phyloP scores from a whole-genome alignment of 1,284 basidiomycete species.

The Cystobasidium slooffiae region DNA sequence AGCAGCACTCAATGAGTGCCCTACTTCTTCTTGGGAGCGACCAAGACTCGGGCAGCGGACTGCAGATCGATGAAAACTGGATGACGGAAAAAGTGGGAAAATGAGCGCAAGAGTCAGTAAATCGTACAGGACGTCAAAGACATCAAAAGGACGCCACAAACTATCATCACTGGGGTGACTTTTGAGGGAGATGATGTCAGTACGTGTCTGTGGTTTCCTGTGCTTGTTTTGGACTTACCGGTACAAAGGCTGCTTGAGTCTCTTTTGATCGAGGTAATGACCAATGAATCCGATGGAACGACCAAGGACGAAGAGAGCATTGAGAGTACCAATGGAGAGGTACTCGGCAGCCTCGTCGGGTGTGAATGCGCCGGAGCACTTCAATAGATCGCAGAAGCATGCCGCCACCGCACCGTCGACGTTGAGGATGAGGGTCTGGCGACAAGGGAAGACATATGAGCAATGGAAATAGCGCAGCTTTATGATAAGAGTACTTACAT shows the following conservation, averaged over 20 bases:
- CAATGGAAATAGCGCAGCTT: conserved; percentile 16
- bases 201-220: not conserved
- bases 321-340: conserved; percentile 87
- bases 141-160: not conserved
- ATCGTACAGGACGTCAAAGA: not conserved
- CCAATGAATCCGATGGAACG: conserved; percentile 97
- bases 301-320: conserved; percentile 95
- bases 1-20: not conserved
- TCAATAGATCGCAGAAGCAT: conserved; percentile 94
- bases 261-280: conserved; percentile 81
- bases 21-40: conserved; percentile 41
- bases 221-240: not conserved
- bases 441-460: not conserved
- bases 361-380: conserved; percentile 91
- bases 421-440: conserved; percentile 75
- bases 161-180: conserved; percentile 24
- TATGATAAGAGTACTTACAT: conserved; percentile 63
- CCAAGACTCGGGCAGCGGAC: conserved; percentile 29
- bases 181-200: not conserved
- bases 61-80: conserved; percentile 41
- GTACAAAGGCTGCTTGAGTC: conserved; percentile 69
- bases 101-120: not conserved
- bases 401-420: conserved; percentile 98
- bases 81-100: not conserved
- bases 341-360: conserved; percentile 96